Evolutionary conservation across 371 early-diverging fungal species (phyloP).

Genomic region (Rhizopus delemar): DNA sequence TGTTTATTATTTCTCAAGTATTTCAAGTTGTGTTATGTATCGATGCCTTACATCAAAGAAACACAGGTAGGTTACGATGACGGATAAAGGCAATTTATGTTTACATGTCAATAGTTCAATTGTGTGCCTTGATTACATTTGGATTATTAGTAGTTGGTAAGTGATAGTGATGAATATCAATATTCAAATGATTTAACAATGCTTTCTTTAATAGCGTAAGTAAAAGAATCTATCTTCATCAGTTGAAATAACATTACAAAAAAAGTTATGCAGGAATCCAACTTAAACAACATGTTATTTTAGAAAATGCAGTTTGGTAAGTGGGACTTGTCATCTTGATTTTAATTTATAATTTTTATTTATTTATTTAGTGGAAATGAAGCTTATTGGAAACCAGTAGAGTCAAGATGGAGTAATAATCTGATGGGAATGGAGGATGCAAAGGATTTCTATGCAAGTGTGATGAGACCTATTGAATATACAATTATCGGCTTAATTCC

Average conservation of each 20-base stretch:
- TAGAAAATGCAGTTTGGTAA: conserved; percentile 52
- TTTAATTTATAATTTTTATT: too few relatives aligned
- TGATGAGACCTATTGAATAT: conserved; percentile 51
- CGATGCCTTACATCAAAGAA: conserved; percentile 49
- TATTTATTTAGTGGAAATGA: conserved; percentile 11
- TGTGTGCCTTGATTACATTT: conserved; percentile 41
- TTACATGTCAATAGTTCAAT: conserved; percentile 31
- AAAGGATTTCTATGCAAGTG: conserved; percentile 30
- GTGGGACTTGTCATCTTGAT: too few relatives aligned
- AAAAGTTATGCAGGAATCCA: conserved; percentile 50
- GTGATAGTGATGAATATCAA: too few relatives aligned
- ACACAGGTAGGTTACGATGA: conserved; percentile 36
- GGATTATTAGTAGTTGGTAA: conserved; percentile 44
- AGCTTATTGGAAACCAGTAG: conserved; percentile 12
- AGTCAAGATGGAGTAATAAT: conserved; percentile 31
- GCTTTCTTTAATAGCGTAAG: too few relatives aligned
- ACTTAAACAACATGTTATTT: conserved; percentile 51
- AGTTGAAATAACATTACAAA: background rate
- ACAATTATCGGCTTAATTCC: conserved; percentile 55
- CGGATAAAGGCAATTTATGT: too few relatives aligned
- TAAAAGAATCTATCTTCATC: too few relatives aligned
- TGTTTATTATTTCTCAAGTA: conserved; percentile 51
- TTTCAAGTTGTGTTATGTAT: conserved; percentile 50
- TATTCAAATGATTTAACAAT: too few relatives aligned
- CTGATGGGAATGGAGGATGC: conserved; percentile 30